Base-by-base conservation (phyloP, 2,329 filamentous ascomycete genomes). In the Xylogone sp. region DNA sequence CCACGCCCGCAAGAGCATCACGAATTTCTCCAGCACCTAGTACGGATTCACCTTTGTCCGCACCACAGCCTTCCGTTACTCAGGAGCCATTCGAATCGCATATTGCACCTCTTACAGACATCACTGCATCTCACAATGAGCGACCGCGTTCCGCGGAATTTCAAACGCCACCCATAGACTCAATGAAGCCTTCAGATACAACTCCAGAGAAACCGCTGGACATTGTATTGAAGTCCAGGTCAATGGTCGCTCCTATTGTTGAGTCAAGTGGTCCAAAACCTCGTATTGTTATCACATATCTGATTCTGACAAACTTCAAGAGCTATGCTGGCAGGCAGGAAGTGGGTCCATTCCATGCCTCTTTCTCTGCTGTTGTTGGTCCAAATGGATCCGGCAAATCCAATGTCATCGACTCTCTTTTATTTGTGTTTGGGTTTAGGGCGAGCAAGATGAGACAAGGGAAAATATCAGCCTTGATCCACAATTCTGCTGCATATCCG, bases 401-500 rank as follows among this genome's bases (percentile, higher is more conserved):
- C 20, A 99, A 99, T 63, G 95, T 99, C 56, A 99, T 99, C 66
- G 94, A 99, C 71, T 97, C 94, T 2, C 75, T 99, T 22, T 82
- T 99, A 1, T 99, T 99, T 65, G 94, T 99, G n/a, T 99, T 99
- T 66, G 94, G 95, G 49, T 99, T 99, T 75, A 86, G 94, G 54
- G 94, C 94, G 42, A 97, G 93, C 77, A 99, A 99, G 73, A 99
- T 99, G 94, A 83, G 94, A 64, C 94, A 99, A 69, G 94, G 94
- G 65, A 99, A 99, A 73, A 91, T 99, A 45, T 99, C 94, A 1
- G 94, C 94, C 3, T 75, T 99, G 46, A 99, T 99, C 59, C 94
- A 99, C 73, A 99, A 97, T 68, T 97, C 94, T 12, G 92, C 91
- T 1, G 82, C 88, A 51, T 83, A 88, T 60, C 91, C 91, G 0